Base-by-base conservation (phyloP, 768 basidiomycete genomes). In the Lentinula edodes region DNA sequence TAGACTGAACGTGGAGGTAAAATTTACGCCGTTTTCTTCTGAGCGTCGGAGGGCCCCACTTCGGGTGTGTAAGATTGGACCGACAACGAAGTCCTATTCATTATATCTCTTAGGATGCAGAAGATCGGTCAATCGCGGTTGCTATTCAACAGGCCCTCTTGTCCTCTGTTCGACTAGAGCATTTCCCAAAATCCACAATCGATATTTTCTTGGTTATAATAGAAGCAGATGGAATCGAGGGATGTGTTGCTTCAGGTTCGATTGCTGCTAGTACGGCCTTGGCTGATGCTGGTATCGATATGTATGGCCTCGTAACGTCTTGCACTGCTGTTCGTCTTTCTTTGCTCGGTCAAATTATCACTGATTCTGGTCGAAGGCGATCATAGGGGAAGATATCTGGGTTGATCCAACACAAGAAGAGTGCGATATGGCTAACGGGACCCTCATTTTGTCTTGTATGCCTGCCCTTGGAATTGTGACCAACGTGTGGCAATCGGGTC, bases 11-110 rank as follows among this genome's bases (percentile, higher is more conserved):
- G 91, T 99, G 6, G 95, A 98, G 74, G 92, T 98, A 56, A 98
- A 98, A 74, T 98, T 95, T 68, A 84, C 95, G 2, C 97, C 97
- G 0, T 99, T 96, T 72, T 93, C 97, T 7, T 93, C 89, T 66
- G 73, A 77, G 34, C 81, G 79, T 15, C 79, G 96, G 66, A 80
- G 90, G 69, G 88, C 90, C 6, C 96, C 96, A 0, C 83, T 96
- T 67, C 87, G 91, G 64, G 96, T 96, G 74, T 75, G 89, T 70
- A 3, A 4, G 16, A 46, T 48, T 50, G 20, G 56, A 32, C 34
- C 55, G 58, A 23, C 66, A n/a, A 62, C 52, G 57, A 39, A 48
- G 28, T 34, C 63, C 59, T 63, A 66, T 68, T 68, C 50, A 71
- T 62, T 60, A 52, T 65, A 53, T 51, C 58, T 55, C 63, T 10